Evolutionary conservation across 31 red algal species (phyloP).

Genomic region (Endocladia muricata): DNA sequence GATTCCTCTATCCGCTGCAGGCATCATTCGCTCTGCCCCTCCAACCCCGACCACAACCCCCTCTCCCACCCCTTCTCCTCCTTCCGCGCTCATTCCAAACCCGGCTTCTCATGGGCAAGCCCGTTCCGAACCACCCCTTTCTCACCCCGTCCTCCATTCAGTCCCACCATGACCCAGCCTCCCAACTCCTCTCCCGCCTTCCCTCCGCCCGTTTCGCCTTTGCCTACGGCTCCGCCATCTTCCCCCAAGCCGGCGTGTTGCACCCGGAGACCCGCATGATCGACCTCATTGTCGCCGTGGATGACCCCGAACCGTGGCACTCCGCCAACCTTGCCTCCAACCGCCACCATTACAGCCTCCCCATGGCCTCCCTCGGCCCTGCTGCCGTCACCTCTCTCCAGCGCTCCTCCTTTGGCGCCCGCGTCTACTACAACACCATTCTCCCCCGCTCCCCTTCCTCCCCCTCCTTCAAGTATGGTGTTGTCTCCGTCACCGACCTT

Average conservation of each 20-base stretch:
- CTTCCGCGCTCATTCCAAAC: too few relatives aligned
- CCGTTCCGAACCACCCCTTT: too few relatives aligned
- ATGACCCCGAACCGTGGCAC: conserved; percentile 74
- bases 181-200: conserved; percentile 41
- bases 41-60: too few relatives aligned
- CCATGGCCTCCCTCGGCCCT: conserved; percentile 45
- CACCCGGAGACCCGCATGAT: conserved; percentile 42
- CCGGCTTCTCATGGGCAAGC: too few relatives aligned
- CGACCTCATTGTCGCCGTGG: conserved; percentile 82
- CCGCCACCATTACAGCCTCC: conserved; percentile 67
- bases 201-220: conserved; percentile 73
- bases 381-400: conserved; percentile 41
- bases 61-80: too few relatives aligned
- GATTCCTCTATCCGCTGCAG: too few relatives aligned
- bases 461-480: conserved; percentile 89
- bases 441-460: conserved; percentile 10
- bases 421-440: conserved; percentile 76
- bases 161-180: conserved; percentile 8
- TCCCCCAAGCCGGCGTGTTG: conserved; percentile 59
- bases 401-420: conserved; percentile 42
- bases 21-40: too few relatives aligned
- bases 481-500: conserved; percentile 51
- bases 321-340: conserved; percentile 59
- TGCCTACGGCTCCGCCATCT: conserved; percentile 87
- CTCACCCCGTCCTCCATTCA: not conserved